A percentile compares a stretch with the other conserved stretches of the same genome.
phyloP scores from a whole-genome alignment of 2,329 filamentous ascomycete species.

The Pseudogymnoascus sp. region DNA sequence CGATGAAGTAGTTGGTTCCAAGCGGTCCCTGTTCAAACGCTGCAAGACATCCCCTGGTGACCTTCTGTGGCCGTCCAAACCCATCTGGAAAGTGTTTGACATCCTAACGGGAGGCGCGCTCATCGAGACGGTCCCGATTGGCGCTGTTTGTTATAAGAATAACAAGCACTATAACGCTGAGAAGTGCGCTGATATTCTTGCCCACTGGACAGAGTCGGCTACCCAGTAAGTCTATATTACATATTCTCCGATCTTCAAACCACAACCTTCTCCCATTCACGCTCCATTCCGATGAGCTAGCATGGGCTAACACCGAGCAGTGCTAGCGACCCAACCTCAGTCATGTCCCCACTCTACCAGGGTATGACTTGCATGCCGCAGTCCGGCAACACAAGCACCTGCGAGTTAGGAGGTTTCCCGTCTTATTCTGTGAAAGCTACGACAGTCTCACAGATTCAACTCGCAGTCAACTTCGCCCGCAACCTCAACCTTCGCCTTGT shows the following conservation, averaged over 20 bases:
- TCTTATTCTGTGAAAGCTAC: conserved; percentile 30
- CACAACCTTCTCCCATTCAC: conserved; percentile 17
- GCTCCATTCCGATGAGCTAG: too few relatives aligned
- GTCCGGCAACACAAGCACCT: conserved; percentile 14
- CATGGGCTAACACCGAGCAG: conserved; percentile 28
- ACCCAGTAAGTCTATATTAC: conserved; percentile 28
- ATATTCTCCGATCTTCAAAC: conserved; percentile 18
- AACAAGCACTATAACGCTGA: conserved; percentile 11
- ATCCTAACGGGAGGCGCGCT: conserved; percentile 36
- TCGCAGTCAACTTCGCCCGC: conserved; percentile 35
- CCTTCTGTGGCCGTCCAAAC: conserved; percentile 39
- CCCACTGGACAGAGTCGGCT: conserved; percentile 29
- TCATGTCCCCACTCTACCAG: conserved; percentile 41
- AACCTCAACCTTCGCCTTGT: conserved; percentile 33
- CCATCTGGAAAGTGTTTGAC: conserved; percentile 41
- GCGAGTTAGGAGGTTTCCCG: conserved; percentile 14
- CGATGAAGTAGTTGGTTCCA: not conserved
- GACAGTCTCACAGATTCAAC: conserved; percentile 36
- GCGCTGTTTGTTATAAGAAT: conserved; percentile 12
- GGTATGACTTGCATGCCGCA: conserved; percentile 33
- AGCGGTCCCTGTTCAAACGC: not conserved
- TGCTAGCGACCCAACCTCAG: conserved; percentile 35
- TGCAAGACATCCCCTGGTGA: conserved; percentile 24
- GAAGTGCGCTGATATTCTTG: conserved; percentile 17
- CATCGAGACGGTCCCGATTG: conserved; percentile 26